Conservation (phyloP, 2,329 filamentous ascomycete genomes). For the Thyridium curvatum region DNA sequence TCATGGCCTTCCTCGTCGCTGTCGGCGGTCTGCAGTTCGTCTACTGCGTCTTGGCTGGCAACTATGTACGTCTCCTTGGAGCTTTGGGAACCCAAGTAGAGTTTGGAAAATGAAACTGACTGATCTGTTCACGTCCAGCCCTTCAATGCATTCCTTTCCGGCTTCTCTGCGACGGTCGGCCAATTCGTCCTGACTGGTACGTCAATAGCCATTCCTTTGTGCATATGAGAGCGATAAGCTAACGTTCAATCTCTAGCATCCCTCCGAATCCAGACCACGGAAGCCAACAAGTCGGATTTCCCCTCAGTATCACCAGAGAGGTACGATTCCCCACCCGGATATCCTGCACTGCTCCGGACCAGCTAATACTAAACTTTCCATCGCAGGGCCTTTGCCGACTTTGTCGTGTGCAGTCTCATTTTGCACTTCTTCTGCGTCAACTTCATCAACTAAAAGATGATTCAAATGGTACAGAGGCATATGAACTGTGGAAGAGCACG, state of each 20-base stretch:
- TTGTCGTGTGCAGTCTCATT: slow-evolving; percentile 87
- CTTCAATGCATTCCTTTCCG: slow-evolving; percentile 97
- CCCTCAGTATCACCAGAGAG: slow-evolving; percentile 72
- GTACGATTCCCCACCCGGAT: too few species aligned
- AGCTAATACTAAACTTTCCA: not conserved
- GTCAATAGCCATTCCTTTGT: slow-evolving; percentile 17
- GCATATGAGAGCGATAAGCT: not conserved
- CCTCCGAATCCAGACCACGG: slow-evolving; percentile 86
- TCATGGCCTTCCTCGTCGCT: slow-evolving; percentile 79
- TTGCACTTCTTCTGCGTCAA: slow-evolving; percentile 99
- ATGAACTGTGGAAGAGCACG: too few species aligned
- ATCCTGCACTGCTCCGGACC: too few species aligned
- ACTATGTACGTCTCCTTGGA: slow-evolving; percentile 65
- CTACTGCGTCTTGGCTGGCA: slow-evolving; percentile 87
- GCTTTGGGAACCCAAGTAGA: not conserved
- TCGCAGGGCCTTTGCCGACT: slow-evolving; percentile 87
- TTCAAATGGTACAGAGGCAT: too few species aligned
- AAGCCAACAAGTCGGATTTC: slow-evolving; percentile 74
- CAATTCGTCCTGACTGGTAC: slow-evolving; percentile 93
- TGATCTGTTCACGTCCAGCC: slow-evolving; percentile 51
- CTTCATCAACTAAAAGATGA: slow-evolving; percentile 79
- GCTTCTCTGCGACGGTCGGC: slow-evolving; percentile 89
- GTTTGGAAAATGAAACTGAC: slow-evolving; percentile 5
- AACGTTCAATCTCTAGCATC: slow-evolving; percentile 40
- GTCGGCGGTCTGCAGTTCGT: slow-evolving; percentile 88